Conservation (phyloP, 352 stramenopile genomes). For the Phytophthora pini region DNA sequence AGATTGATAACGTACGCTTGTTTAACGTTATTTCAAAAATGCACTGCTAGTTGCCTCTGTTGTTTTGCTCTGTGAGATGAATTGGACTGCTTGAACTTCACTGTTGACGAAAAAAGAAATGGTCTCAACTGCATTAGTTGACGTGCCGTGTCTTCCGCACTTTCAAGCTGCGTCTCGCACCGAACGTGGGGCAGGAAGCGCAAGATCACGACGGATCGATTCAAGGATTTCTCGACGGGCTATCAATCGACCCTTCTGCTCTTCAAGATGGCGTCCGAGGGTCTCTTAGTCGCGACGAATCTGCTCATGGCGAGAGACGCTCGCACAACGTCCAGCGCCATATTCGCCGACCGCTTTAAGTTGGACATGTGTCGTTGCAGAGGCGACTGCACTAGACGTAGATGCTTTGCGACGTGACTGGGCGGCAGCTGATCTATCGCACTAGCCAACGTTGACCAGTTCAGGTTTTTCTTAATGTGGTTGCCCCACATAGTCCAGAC, state of each 20-base stretch:
- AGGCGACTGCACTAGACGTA: slow-evolving; percentile 6
- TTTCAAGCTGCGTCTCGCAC: neutral
- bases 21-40: neutral
- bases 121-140: neutral
- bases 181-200: neutral
- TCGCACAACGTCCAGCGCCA: slow-evolving; percentile 14
- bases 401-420: neutral
- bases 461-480: slow-evolving; percentile 4
- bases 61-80: neutral
- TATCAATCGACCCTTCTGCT: neutral
- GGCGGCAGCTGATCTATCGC: slow-evolving; percentile 16
- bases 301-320: slow-evolving; percentile 1
- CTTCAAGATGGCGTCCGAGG: slow-evolving; percentile 8
- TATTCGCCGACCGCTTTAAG: slow-evolving; percentile 1
- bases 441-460: slow-evolving; percentile 9
- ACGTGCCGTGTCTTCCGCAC: neutral
- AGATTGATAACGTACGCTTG: neutral
- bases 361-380: neutral
- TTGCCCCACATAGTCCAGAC: slow-evolving; percentile 22
- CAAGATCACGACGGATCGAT: slow-evolving; percentile 8
- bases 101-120: neutral
- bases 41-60: too few species aligned
- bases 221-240: slow-evolving; percentile 5
- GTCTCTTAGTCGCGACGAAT: slow-evolving; percentile 1
- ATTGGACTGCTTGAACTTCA: neutral